A percentile compares a stretch with the other conserved stretches of the same genome.
Evolutionary conservation across 352 stramenopile species (phyloP).

Genomic region (Thraustotheca clavata): DNA sequence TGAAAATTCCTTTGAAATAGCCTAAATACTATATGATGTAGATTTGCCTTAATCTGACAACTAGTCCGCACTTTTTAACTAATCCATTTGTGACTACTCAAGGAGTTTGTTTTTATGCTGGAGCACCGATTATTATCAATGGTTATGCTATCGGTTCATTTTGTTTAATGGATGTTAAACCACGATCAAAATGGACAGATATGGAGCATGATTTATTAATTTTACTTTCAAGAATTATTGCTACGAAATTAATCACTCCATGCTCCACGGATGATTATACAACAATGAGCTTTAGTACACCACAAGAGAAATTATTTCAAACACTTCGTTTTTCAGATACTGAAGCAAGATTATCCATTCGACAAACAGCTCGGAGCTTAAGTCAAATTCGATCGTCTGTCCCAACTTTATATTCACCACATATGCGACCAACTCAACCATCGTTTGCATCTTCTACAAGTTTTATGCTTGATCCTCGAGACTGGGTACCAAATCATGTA

Average conservation of each 20-base stretch:
- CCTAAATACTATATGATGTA: neutral
- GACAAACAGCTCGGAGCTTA: neutral
- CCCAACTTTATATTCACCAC: neutral
- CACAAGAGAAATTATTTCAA: too few species aligned
- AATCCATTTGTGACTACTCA: conserved; percentile 72
- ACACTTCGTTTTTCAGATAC: neutral
- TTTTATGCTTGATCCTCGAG: neutral
- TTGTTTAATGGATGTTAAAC: conserved; percentile 79
- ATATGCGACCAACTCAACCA: too few species aligned
- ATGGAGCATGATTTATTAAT: neutral
- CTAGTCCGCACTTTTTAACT: neutral
- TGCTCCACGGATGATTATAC: neutral
- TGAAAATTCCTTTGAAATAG: too few species aligned
- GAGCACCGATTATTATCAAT: conserved; percentile 74
- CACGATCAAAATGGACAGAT: conserved; percentile 26
- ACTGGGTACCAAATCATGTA: neutral
- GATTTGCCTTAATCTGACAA: neutral
- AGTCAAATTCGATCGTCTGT: neutral
- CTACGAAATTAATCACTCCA: neutral
- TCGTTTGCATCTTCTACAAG: neutral
- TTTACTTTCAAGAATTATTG: neutral
- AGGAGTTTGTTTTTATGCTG: conserved; percentile 81
- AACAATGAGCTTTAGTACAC: too few species aligned
- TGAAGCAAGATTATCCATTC: too few species aligned
- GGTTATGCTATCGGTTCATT: conserved; percentile 74